Conservation (phyloP, 1,139 yeast species). For the Suhomyces chickasaworum region DNA sequence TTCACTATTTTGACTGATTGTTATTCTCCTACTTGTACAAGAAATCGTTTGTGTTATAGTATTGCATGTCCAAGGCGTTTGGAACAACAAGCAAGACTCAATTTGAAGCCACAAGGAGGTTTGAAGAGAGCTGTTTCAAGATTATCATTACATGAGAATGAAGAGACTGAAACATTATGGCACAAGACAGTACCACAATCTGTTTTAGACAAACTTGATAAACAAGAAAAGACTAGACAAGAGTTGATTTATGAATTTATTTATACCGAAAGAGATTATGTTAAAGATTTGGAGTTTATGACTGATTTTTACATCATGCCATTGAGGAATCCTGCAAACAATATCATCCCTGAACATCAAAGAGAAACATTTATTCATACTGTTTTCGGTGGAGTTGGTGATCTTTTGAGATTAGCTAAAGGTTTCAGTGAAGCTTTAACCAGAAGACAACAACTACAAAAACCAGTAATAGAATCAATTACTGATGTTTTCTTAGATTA, state of each 20-base stretch:
- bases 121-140: slow-evolving; percentile 80
- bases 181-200: slow-evolving; percentile 87
- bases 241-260: slow-evolving; percentile 94
- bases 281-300: slow-evolving; percentile 88
- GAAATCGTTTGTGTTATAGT: slow-evolving; percentile 85
- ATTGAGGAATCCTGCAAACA: slow-evolving; percentile 68
- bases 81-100: slow-evolving; percentile 92
- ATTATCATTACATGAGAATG: slow-evolving; percentile 73
- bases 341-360: slow-evolving; percentile 84
- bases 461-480: slow-evolving; percentile 78
- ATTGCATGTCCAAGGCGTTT: slow-evolving; percentile 97
- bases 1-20: slow-evolving; percentile 92
- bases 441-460: slow-evolving; percentile 80
- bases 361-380: slow-evolving; percentile 88
- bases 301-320: slow-evolving; percentile 96
- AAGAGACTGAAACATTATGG: slow-evolving; percentile 89
- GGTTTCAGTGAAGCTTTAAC: slow-evolving; percentile 87
- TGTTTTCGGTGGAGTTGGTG: slow-evolving; percentile 88
- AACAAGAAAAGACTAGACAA: slow-evolving; percentile 87
- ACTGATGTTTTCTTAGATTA: slow-evolving; percentile 87
- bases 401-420: slow-evolving; percentile 80
- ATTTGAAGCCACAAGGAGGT: slow-evolving; percentile 87
- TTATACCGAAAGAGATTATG: slow-evolving; percentile 92
- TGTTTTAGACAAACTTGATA: slow-evolving; percentile 75
- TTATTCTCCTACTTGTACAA: slow-evolving; percentile 93